phyloP scores from a whole-genome alignment of 2,329 filamentous ascomycete genomes.

The Pseudonectria buxi region DNA sequence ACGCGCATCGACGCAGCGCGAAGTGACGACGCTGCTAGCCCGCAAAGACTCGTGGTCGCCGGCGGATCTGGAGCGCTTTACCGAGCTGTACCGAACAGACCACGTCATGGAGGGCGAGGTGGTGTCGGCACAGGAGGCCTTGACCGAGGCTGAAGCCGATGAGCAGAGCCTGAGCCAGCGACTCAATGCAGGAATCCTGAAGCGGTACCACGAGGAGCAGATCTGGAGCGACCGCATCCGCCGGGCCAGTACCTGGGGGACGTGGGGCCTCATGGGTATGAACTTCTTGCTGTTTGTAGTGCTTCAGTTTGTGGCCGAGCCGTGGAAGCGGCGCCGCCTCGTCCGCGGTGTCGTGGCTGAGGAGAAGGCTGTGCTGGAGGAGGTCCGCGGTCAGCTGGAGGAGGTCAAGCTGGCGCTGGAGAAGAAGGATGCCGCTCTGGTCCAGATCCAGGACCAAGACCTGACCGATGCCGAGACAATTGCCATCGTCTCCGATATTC shows the following conservation, averaged over 20 bases:
- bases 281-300: constrained; percentile 86
- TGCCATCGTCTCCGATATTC: too few species aligned
- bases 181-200: constrained; percentile 76
- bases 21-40: constrained; percentile 89
- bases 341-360: constrained; percentile 78
- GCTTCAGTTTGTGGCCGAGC: constrained; percentile 84
- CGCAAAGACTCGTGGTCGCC: constrained; percentile 90
- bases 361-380: constrained; percentile 53
- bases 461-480: constrained; percentile 4
- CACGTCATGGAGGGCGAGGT: constrained; percentile 89
- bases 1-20: constrained; percentile 84
- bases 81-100: constrained; percentile 81
- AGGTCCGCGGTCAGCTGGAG: constrained; percentile 38
- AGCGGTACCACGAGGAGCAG: constrained; percentile 96
- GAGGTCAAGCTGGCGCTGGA: constrained; percentile 25
- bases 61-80: constrained; percentile 87
- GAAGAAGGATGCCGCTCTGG: constrained; percentile 17
- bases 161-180: constrained; percentile 70
- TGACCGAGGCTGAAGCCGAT: constrained; percentile 70
- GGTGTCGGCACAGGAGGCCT: constrained; percentile 58
- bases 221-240: constrained; percentile 98
- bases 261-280: constrained; percentile 95
- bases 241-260: constrained; percentile 95
- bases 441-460: not conserved
- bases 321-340: constrained; percentile 76